Evolutionary conservation across 306 rosid species (phyloP).

Genomic region (Lathyrus aphaca): DNA sequence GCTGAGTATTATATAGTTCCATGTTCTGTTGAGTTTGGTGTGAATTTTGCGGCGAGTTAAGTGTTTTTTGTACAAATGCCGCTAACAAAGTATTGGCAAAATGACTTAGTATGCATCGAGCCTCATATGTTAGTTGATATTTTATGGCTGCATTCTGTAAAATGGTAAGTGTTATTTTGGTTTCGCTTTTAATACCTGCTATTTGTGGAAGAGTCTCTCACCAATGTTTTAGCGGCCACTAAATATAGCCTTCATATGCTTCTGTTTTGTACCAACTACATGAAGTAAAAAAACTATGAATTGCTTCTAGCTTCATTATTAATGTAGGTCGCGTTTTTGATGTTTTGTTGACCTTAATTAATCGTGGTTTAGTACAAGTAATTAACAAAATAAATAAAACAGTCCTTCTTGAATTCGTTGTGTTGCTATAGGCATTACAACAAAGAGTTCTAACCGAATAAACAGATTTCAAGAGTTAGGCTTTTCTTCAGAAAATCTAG

Average conservation of each 20-base stretch:
- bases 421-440: conserved; percentile 45
- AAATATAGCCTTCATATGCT: conserved; percentile 40
- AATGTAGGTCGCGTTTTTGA: background rate
- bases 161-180: conserved; percentile 16
- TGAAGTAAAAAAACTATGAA: conserved; percentile 12
- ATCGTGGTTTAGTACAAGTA: conserved; percentile 26
- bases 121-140: conserved; percentile 31
- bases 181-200: conserved; percentile 34
- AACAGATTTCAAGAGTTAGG: conserved; percentile 47
- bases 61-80: conserved; percentile 8
- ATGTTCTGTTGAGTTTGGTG: conserved; percentile 44
- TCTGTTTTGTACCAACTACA: conserved; percentile 28
- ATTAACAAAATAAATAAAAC: conserved; percentile 28
- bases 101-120: conserved; percentile 19
- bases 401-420: conserved; percentile 44
- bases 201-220: conserved; percentile 35
- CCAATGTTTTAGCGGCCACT: conserved; percentile 47
- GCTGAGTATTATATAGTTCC: conserved; percentile 44
- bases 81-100: conserved; percentile 7
- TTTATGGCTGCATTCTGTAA: conserved; percentile 24
- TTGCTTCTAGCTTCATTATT: conserved; percentile 4
- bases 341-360: conserved; percentile 19
- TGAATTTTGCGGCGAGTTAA: conserved; percentile 51
- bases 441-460: conserved; percentile 33
- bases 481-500: conserved; percentile 84